Percentiles rank a stretch among this genome's conserved stretches.
phyloP scores from a whole-genome alignment of 139 green algal genomes.

The Astrephomene gubernaculifera region DNA sequence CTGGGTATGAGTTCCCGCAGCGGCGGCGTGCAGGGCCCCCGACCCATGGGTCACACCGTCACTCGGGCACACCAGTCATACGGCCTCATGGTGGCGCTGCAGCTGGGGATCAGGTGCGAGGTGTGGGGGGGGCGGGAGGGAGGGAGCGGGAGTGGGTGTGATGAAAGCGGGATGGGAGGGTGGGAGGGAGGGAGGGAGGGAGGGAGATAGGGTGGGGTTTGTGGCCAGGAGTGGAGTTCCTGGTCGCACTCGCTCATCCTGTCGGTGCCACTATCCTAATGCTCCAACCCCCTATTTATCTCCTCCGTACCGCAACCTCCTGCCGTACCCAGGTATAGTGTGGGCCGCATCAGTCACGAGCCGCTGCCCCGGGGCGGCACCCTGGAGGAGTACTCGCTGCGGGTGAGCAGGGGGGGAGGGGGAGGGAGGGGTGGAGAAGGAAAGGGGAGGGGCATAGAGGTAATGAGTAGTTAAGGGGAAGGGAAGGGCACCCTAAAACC shows the following conservation, averaged over 20 bases:
- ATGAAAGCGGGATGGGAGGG: background rate
- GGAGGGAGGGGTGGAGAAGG: background rate
- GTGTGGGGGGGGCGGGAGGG: background rate
- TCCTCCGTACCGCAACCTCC: background rate
- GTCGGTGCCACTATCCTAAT: background rate
- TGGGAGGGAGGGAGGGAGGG: background rate
- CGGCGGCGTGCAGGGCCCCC: background rate
- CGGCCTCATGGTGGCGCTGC: slow-evolving; percentile 88
- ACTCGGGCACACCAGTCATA: slow-evolving; percentile 87
- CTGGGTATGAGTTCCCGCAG: background rate
- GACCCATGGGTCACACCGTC: slow-evolving; percentile 73
- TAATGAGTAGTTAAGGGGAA: too few species aligned
- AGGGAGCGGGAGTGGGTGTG: too few species aligned
- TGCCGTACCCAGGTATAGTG: slow-evolving; percentile 61
- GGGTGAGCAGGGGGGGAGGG: background rate
- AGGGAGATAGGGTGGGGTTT: background rate
- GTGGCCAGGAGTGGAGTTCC: too few species aligned
- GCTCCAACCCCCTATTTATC: background rate
- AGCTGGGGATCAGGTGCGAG: slow-evolving; percentile 84
- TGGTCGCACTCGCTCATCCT: background rate
- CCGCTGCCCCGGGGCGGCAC: slow-evolving; percentile 4
- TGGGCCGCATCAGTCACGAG: slow-evolving; percentile 61
- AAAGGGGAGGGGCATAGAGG: too few species aligned
- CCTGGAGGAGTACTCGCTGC: slow-evolving; percentile 34
- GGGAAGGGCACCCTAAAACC: too few species aligned